Evolutionary conservation across 768 basidiomycete species (phyloP), one percentile per base, ranked within the genome.

Genomic region (Russula dissimulans): DNA sequence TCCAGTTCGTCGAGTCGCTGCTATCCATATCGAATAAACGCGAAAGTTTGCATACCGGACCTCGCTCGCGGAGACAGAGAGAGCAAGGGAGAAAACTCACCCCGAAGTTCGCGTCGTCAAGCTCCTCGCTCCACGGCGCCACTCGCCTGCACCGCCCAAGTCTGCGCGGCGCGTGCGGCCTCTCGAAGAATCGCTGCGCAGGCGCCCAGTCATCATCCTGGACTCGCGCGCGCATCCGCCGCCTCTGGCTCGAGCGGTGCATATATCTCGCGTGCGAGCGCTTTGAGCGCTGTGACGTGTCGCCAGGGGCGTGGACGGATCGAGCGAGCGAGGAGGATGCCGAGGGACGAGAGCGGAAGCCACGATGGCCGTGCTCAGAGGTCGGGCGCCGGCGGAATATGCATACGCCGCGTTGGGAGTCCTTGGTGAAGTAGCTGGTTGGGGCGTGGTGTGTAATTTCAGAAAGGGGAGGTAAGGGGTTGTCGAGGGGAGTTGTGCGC

Each of bases 301-400:
- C 76, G 71, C 87, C 89, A 91, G 11, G 91, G 86, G n/a, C 87
- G 78, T 14, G 89, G 80, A 54, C 86, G 76, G 3, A 73, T 67
- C 7, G 86, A 85, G 57, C 78, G 81, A 4, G 82, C 85, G 22
- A 91, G 78, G 1, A 91, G 75, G 34, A 91, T 78, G 34, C 89
- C 89, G 0, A 92, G 74, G 4, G 90, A 89, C 8, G 86, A 86
- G 31, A 92, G 22, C 86, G 83, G 69, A 86, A 88, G 11, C 90
- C 90, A 48, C 90, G 82, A 61, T 89, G 88, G 2, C 87, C 88
- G 29, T 80, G 72, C 65, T 88, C 87, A 8, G 80, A 70, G 0
- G 89, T 88, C 64, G 78, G 77, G 15, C 87, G 80, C 3, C 89
- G 77, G 29, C 82, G 79, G 68, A 91, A 93, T 26, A 91, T 74